Percentiles rank a stretch among this genome's conserved stretches.
phyloP scores from a whole-genome alignment of 768 basidiomycete genomes.

The Mycena venus region DNA sequence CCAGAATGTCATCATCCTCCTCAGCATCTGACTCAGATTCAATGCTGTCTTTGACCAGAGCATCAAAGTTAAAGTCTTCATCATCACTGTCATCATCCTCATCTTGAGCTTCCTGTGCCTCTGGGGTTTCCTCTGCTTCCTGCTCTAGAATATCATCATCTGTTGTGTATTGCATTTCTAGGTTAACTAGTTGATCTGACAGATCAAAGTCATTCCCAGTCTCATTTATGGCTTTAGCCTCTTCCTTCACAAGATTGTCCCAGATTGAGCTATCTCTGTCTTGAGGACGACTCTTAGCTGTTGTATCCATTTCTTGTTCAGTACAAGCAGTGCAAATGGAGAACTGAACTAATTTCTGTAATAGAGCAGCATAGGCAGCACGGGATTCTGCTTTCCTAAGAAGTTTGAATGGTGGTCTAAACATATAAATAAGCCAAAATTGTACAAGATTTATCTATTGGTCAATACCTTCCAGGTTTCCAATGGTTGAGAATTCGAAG shows the following conservation, averaged over 20 bases:
- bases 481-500: constrained; percentile 1
- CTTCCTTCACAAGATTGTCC: background rate
- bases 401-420: background rate
- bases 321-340: background rate
- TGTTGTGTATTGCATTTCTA: background rate
- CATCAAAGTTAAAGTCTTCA: background rate
- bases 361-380: background rate
- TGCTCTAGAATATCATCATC: background rate
- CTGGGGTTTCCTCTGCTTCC: background rate
- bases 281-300: background rate
- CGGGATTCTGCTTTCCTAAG: background rate
- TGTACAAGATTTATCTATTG: background rate
- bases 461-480: background rate
- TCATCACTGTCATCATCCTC: background rate
- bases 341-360: background rate
- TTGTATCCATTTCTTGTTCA: background rate
- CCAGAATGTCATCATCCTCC: background rate
- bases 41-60: background rate
- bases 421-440: background rate
- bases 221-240: background rate
- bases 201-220: background rate
- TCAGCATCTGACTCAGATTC: background rate
- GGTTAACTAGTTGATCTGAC: background rate
- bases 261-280: background rate
- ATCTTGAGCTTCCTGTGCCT: background rate